Base-by-base conservation (phyloP, 108 stramenopile genomes). In the Aurantiochytrium sp. region DNA sequence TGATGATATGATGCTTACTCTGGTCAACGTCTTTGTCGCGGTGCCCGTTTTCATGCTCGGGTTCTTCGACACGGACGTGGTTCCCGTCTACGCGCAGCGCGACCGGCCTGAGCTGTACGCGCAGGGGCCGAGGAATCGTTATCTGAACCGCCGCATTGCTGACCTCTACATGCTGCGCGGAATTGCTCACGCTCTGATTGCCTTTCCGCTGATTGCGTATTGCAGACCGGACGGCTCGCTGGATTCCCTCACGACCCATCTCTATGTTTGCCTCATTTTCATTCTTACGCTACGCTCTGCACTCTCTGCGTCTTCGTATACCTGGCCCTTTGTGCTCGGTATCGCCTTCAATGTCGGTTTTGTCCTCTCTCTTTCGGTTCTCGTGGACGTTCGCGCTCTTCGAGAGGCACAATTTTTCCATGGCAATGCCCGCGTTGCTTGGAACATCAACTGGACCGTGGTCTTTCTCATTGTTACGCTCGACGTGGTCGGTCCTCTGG, bases 21-120 rank as follows among this genome's bases (percentile, higher is more conserved):
- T 72, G 60, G 93, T 88, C 60, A 92, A 95, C 88, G 90, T 93
- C 25, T 92, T 91, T 59, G 60, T 94, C 4, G 94, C 91, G 23
- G 60, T 95, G 45, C 94, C 93, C 51, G 93, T 94, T 60, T 64
- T 95, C 4, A 51, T 93, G 47, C 58, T 89, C n/a, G 95, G 95
- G 58, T 89, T 93, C 6, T 93, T 95, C 73, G 95, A 95, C 72
- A 92, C 71, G 23, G 95, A 95, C 88, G 47, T 93, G 21, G 44
- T 58, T n/a, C 89, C 89, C 8, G 90, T 89, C 60, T 58, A 64
- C 45, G 72, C 25, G 25, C 89, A 90, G n/a, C 44, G 93, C 28
- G 58, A 51, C 47, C 59, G 92, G 60, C 94, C 94, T 4, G 58
- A 55, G 44, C 72, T 94, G 4, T 93, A 93, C 92, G 87, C 45